A percentile compares a stretch with the other conserved stretches of the same genome.
phyloP scores from a whole-genome alignment of 148 eudicot genomes.

The Rhododendron simsii region DNA sequence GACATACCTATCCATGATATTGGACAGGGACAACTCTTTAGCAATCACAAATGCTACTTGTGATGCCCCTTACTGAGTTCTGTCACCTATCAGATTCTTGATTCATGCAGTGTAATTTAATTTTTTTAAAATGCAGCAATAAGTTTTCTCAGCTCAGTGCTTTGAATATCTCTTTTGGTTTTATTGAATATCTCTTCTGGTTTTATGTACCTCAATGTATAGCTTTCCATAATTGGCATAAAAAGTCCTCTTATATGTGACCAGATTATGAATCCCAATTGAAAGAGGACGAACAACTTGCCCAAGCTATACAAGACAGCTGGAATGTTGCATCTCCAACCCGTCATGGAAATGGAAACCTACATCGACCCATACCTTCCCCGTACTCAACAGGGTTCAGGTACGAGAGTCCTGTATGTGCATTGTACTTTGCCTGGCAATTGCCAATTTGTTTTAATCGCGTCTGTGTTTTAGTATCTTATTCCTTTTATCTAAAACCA shows the following conservation, averaged over 20 bases:
- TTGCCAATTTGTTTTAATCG: neutral
- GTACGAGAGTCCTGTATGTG: slow-evolving; percentile 25
- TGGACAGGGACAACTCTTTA: neutral
- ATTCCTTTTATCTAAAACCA: neutral
- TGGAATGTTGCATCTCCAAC: slow-evolving; percentile 51
- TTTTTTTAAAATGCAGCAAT: neutral
- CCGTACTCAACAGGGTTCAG: slow-evolving; percentile 60
- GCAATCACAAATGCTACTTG: slow-evolving; percentile 2
- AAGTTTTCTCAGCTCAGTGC: neutral
- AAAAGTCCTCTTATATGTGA: neutral
- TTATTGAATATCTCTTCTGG: neutral
- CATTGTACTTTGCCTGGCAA: neutral
- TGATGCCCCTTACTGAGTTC: neutral
- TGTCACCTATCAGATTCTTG: neutral
- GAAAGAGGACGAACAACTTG: slow-evolving; percentile 75
- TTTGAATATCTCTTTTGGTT: neutral
- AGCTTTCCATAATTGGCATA: neutral
- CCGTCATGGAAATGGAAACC: slow-evolving; percentile 26
- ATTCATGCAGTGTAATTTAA: neutral
- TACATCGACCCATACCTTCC: slow-evolving; percentile 46
- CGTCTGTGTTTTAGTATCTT: neutral
- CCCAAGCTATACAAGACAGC: slow-evolving; percentile 75
- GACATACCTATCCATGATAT: neutral
- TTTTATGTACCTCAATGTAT: neutral
- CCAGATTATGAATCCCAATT: slow-evolving; percentile 52